These are phyloP conservation scores for Fomitopsis schrenkii DNA, from an alignment of 1,284 basidiomycete genomes.

Conservation along the genomic window DNA sequence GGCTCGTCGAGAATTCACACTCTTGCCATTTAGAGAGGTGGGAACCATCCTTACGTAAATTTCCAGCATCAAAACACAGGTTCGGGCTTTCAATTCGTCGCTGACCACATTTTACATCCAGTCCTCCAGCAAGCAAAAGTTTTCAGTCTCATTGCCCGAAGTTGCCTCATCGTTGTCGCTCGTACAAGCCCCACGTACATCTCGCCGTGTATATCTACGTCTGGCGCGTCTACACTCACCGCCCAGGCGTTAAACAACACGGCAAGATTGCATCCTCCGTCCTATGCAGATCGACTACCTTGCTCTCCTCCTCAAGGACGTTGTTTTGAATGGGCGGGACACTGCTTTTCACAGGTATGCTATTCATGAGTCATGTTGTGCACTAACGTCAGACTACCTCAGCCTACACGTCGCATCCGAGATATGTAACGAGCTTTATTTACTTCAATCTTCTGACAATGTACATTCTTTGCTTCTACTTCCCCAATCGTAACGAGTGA, in stretches of 20 bases:
- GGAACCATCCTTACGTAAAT: no score
- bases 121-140: background rate
- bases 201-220: slow-evolving; percentile 9
- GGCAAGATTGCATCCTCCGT: slow-evolving; percentile 5
- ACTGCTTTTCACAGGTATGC: background rate
- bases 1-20: no score
- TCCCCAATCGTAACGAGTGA: slow-evolving; percentile 10
- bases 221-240: slow-evolving; percentile 1
- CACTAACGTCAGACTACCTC: no score
- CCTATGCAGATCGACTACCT: slow-evolving; percentile 8
- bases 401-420: background rate
- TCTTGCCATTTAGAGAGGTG: no score
- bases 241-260: slow-evolving; percentile 10
- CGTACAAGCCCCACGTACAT: background rate
- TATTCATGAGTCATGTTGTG: no score
- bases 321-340: slow-evolving; percentile 8
- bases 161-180: no score
- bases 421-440: slow-evolving; percentile 4
- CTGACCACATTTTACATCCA: no score
- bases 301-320: background rate
- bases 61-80: no score
- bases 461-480: slow-evolving; percentile 17
- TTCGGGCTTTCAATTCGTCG: no score
- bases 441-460: slow-evolving; percentile 6
- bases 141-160: background rate